Conservation (phyloP, 768 basidiomycete genomes). For the Podaxis sp. region DNA sequence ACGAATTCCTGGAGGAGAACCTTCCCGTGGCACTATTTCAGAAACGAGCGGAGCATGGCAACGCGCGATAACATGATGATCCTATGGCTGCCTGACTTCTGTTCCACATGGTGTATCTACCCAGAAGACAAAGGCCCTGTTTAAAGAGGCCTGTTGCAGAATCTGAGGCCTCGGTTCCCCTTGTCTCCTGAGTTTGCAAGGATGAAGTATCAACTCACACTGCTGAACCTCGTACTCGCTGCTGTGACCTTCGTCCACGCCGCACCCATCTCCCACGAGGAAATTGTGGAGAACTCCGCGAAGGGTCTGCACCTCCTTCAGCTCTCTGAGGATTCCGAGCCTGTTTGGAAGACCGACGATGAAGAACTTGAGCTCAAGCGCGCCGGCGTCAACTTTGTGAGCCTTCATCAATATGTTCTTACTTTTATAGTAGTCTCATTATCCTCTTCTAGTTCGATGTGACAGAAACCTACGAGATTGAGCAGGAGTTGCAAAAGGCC, state of each 20-base stretch:
- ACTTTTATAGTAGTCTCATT: background rate
- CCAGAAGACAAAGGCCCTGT: background rate
- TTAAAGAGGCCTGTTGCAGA: background rate
- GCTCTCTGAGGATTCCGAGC: slow-evolving; percentile 32
- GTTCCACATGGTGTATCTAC: slow-evolving; percentile 1
- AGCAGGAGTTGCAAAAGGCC: slow-evolving; percentile 22
- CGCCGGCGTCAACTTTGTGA: slow-evolving; percentile 33
- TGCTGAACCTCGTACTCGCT: slow-evolving; percentile 18
- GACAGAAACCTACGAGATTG: slow-evolving; percentile 35
- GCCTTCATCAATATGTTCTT: slow-evolving; percentile 10
- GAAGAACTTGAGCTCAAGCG: slow-evolving; percentile 35
- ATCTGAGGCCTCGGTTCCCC: background rate
- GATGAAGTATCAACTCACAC: slow-evolving; percentile 10
- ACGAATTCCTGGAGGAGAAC: background rate
- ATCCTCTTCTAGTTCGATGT: slow-evolving; percentile 34
- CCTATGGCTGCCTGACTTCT: background rate
- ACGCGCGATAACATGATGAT: background rate
- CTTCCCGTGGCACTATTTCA: background rate
- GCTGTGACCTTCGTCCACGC: slow-evolving; percentile 26
- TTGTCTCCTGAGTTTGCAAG: background rate
- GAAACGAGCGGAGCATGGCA: background rate
- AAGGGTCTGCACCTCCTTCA: slow-evolving; percentile 36
- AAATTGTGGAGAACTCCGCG: slow-evolving; percentile 31
- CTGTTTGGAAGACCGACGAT: slow-evolving; percentile 40
- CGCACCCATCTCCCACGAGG: slow-evolving; percentile 29